Conservation (phyloP, 2,329 filamentous ascomycete genomes). For the Pseudophaeomoniella oleicola region DNA sequence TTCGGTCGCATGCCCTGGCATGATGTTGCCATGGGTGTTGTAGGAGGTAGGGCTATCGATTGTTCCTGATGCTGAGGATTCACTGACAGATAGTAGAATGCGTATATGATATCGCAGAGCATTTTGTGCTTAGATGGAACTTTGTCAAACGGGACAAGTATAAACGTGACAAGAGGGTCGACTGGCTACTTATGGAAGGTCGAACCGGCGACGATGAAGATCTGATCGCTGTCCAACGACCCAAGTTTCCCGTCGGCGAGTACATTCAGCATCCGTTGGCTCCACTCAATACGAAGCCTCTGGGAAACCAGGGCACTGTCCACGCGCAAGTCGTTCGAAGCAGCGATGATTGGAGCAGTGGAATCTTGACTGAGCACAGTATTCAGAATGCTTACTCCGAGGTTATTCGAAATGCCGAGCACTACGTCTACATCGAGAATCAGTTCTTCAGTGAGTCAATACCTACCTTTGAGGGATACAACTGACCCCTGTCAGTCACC, state of each 20-base stretch:
- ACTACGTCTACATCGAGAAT: conserved; percentile 96
- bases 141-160: conserved; percentile 97
- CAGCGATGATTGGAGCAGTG: conserved; percentile 85
- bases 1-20: conserved; percentile 98
- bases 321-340: conserved; percentile 78
- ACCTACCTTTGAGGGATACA: background rate
- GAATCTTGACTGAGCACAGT: conserved; percentile 68
- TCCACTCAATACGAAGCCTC: conserved; percentile 51
- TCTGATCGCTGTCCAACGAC: conserved; percentile 73
- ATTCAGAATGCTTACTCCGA: conserved; percentile 82
- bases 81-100: conserved; percentile 39
- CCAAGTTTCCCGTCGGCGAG: conserved; percentile 75
- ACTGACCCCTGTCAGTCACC: conserved; percentile 35
- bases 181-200: conserved; percentile 72
- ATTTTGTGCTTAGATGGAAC: conserved; percentile 92
- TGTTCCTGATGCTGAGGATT: background rate
- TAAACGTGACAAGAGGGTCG: conserved; percentile 69
- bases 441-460: conserved; percentile 65
- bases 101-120: conserved; percentile 88
- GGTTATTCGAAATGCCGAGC: conserved; percentile 71
- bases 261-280: conserved; percentile 70
- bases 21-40: conserved; percentile 82
- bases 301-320: conserved; percentile 54
- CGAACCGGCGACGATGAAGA: conserved; percentile 68
- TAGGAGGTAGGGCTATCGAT: conserved; percentile 39